Percentiles rank a stretch among this genome's conserved stretches.
Evolutionary conservation across 352 stramenopile genomes (phyloP).

Genomic region (Phytophthora sansomeana): DNA sequence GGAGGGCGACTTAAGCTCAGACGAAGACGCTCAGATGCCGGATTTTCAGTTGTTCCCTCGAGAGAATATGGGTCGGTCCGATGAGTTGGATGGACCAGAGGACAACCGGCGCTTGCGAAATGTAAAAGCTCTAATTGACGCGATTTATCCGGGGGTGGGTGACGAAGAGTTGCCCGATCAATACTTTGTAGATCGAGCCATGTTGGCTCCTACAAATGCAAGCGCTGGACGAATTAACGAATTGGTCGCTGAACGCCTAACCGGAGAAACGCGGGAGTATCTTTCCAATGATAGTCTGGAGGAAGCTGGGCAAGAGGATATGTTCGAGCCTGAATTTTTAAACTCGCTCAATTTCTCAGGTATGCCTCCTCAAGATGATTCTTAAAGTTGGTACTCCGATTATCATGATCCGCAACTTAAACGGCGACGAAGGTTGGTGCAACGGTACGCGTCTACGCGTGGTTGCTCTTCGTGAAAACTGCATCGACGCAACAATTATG

Average conservation of each 20-base stretch:
- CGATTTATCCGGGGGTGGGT: not conserved
- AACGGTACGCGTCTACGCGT: conserved; percentile 22
- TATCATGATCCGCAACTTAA: conserved; percentile 25
- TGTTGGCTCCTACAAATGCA: not conserved
- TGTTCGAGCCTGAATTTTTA: conserved; percentile 4
- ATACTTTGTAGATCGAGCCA: too few species aligned
- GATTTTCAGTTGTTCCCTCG: too few species aligned
- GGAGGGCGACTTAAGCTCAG: too few species aligned
- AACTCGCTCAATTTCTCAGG: conserved; percentile 6
- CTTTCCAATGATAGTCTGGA: conserved; percentile 2
- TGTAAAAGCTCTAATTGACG: too few species aligned
- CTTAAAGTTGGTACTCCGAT: conserved; percentile 7
- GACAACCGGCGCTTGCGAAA: too few species aligned
- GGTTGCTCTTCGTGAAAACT: not conserved
- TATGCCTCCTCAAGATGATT: not conserved
- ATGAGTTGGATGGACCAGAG: too few species aligned
- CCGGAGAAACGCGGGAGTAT: not conserved
- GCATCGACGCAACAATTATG: conserved; percentile 31
- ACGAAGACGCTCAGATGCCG: too few species aligned
- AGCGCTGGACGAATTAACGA: not conserved
- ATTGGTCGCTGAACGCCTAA: not conserved
- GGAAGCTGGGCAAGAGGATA: not conserved
- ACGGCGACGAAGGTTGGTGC: conserved; percentile 10
- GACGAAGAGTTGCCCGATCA: too few species aligned
- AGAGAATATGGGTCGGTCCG: too few species aligned